These are phyloP conservation scores for Phytophthora pluvialis DNA, from an alignment of 352 stramenopile species.

Conservation along the genomic window DNA sequence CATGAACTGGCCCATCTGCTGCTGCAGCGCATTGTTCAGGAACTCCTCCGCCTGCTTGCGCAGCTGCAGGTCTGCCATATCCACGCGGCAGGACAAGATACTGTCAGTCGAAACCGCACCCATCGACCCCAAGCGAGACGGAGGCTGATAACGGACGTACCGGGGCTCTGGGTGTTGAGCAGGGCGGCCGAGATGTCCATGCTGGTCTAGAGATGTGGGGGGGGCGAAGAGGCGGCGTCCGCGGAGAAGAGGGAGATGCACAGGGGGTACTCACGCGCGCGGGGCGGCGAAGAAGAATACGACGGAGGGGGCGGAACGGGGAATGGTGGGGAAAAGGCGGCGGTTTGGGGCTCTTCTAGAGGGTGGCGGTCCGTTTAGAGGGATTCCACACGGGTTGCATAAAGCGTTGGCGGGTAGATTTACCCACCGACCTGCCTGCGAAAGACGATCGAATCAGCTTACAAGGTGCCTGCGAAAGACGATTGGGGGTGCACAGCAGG, in stretches of 20 bases:
- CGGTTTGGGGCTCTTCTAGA: background rate
- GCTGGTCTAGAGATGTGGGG: slow-evolving; percentile 11
- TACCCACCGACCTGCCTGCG: too few relatives aligned
- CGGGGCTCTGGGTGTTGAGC: slow-evolving; percentile 81
- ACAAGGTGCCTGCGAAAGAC: too few relatives aligned
- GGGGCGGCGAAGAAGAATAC: background rate
- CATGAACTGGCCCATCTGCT: slow-evolving; percentile 87
- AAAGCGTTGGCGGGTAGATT: too few relatives aligned
- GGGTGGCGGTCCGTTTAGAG: too few relatives aligned
- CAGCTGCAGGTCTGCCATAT: slow-evolving; percentile 57
- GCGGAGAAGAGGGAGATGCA: slow-evolving; percentile 7
- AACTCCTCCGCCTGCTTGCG: slow-evolving; percentile 87
- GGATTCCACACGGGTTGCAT: too few relatives aligned
- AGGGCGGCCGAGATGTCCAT: slow-evolving; percentile 88
- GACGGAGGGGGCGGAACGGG: slow-evolving; percentile 24
- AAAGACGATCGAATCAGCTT: too few relatives aligned
- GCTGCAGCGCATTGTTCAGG: slow-evolving; percentile 79
- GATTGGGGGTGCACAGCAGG: too few relatives aligned
- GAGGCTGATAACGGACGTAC: slow-evolving; percentile 31
- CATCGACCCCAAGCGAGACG: background rate
- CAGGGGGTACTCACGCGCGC: slow-evolving; percentile 5
- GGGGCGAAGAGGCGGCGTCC: background rate
- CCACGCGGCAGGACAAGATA: slow-evolving; percentile 15
- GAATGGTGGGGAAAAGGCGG: slow-evolving; percentile 47
- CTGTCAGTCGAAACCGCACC: background rate